These are phyloP conservation scores for Hondaea fermentalgiana DNA, from an alignment of 108 stramenopile genomes.

Conservation along the genomic window DNA sequence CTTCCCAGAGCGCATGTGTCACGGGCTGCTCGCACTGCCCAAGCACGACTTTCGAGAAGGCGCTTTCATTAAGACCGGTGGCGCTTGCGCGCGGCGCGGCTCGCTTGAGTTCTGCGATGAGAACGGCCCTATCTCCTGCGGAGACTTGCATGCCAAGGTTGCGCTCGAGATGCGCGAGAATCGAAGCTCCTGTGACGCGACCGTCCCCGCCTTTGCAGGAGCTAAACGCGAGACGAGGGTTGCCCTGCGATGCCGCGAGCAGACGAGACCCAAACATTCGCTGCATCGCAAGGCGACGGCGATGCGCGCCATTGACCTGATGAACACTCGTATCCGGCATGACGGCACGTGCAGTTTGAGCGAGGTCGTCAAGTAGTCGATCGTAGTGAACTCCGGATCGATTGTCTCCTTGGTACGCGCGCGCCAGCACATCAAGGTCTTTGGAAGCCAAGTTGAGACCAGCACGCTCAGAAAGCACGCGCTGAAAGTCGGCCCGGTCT, in stretches of 20 bases:
- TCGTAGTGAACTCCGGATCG: not conserved
- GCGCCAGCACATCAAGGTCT: not conserved
- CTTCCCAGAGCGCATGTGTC: not conserved
- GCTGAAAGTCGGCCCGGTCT: no score
- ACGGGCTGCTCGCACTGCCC: not conserved
- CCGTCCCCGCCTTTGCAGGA: not conserved
- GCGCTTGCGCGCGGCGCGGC: not conserved
- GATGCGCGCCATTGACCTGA: not conserved
- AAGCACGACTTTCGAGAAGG: not conserved
- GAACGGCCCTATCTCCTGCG: not conserved
- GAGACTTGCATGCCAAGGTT: not conserved
- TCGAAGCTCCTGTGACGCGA: not conserved
- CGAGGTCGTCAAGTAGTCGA: not conserved
- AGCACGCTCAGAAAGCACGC: no score
- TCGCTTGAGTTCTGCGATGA: not conserved
- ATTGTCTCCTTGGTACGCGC: not conserved
- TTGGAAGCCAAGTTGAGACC: not conserved
- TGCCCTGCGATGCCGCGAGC: not conserved
- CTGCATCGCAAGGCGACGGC: not conserved
- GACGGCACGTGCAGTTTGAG: not conserved
- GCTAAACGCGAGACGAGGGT: not conserved
- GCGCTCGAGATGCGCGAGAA: not conserved
- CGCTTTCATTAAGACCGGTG: not conserved
- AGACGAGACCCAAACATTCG: not conserved
- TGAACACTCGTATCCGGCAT: not conserved